A percentile compares a stretch with the other conserved stretches of the same genome.
These are phyloP conservation scores for Eucalyptus erythrocorys DNA, from an alignment of 345 rosid species.

Conservation along the genomic window DNA sequence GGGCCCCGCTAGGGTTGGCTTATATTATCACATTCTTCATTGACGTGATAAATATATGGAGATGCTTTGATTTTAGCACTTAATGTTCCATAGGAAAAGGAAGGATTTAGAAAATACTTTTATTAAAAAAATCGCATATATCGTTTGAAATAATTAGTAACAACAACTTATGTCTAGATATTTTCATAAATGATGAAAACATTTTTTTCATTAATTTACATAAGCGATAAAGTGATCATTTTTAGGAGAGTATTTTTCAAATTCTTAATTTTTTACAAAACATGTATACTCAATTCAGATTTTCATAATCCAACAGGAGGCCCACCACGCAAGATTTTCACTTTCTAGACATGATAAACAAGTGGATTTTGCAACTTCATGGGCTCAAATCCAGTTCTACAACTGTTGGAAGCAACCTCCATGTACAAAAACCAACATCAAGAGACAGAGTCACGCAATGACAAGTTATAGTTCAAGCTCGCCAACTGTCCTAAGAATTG, in stretches of 20 bases:
- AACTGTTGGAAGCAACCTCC: conserved; percentile 31
- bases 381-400: background rate
- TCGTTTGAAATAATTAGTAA: too few species aligned
- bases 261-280: too few species aligned
- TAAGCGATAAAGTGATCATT: too few species aligned
- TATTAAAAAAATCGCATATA: background rate
- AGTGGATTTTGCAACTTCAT: background rate
- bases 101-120: too few species aligned
- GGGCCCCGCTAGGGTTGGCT: background rate
- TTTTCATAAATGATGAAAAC: too few species aligned
- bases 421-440: background rate
- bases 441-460: background rate
- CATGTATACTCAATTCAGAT: background rate
- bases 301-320: background rate
- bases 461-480: background rate
- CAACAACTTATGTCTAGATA: fast-evolving
- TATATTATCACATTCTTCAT: background rate
- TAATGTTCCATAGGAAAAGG: too few species aligned
- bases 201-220: too few species aligned
- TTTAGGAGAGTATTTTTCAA: too few species aligned
- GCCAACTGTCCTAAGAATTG: background rate
- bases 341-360: background rate
- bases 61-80: background rate
- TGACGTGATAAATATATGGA: background rate
- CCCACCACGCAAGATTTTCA: background rate